A percentile compares a stretch with the other conserved stretches of the same genome.
phyloP scores from a whole-genome alignment of 208 protist genomes.

The Herpetomonas samuelpessoai region DNA sequence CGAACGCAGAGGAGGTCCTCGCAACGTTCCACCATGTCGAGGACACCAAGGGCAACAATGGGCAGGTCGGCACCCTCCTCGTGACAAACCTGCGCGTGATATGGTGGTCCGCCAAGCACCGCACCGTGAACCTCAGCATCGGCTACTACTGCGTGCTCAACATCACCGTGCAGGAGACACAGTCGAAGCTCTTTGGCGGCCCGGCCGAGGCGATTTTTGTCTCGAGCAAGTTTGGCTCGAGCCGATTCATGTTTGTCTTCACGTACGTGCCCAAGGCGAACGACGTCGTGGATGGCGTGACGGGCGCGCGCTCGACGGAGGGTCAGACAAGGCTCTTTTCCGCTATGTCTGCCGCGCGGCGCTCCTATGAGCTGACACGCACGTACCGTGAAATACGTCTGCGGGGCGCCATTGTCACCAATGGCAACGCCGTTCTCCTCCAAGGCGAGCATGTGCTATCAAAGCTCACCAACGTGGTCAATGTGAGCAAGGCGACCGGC shows the following conservation, averaged over 20 bases:
- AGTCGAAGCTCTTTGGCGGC: conserved; percentile 69
- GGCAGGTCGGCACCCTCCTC: conserved; percentile 80
- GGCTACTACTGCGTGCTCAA: conserved; percentile 89
- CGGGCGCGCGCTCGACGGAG: conserved; percentile 1
- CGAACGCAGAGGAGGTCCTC: conserved; percentile 75
- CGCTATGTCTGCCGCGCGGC: conserved; percentile 74
- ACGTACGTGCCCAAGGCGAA: conserved; percentile 50
- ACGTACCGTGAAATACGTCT: conserved; percentile 96
- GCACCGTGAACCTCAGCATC: conserved; percentile 89
- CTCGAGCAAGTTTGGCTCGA: conserved; percentile 68
- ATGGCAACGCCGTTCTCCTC: conserved; percentile 86
- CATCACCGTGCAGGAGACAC: conserved; percentile 84
- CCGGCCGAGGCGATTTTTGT: conserved; percentile 89
- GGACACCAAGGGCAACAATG: conserved; percentile 96
- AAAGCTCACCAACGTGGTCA: conserved; percentile 83
- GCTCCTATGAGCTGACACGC: conserved; percentile 93
- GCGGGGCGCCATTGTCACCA: conserved; percentile 83
- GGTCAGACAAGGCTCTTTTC: conserved; percentile 66
- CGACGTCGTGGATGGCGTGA: conserved; percentile 26
- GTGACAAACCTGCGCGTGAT: conserved; percentile 97
- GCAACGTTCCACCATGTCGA: conserved; percentile 85
- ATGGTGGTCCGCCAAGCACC: conserved; percentile 67
- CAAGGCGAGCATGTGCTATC: conserved; percentile 87
- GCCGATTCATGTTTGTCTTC: conserved; percentile 96
- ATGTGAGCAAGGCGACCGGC: conserved; percentile 90